phyloP scores from a whole-genome alignment of 2,329 filamentous ascomycete genomes.

The Neopestalotiopsis clavispora region DNA sequence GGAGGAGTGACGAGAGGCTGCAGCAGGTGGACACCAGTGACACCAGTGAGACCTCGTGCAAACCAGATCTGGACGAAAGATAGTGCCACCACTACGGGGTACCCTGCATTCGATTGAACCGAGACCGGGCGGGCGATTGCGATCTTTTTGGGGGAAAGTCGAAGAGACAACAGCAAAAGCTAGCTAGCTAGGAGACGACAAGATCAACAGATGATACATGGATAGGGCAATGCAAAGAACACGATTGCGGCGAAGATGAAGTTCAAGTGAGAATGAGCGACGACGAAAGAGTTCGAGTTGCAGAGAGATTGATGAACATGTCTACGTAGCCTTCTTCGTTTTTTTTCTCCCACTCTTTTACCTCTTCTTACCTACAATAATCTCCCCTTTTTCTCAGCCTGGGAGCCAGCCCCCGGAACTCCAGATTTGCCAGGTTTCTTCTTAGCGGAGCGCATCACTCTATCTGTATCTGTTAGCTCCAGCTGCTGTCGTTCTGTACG shows the following conservation, averaged over 20 bases:
- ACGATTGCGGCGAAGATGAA: conserved; percentile 1
- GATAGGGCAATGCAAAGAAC: background rate
- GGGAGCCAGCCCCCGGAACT: background rate
- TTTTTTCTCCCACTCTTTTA: background rate
- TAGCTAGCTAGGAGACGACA: background rate
- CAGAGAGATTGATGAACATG: background rate
- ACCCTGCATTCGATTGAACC: conserved; percentile 15
- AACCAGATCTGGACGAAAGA: conserved; percentile 10
- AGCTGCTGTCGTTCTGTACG: background rate
- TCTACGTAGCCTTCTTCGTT: conserved; percentile 5
- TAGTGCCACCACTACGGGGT: conserved; percentile 13
- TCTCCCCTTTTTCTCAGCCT: conserved; percentile 11
- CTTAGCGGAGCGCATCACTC: background rate
- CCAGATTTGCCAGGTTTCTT: conserved; percentile 13
- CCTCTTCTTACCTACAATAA: background rate
- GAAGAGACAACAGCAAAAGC: background rate
- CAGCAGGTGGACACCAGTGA: conserved; percentile 17
- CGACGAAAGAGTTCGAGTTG: background rate
- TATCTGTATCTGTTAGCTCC: conserved; percentile 11
- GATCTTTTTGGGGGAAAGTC: conserved; percentile 9
- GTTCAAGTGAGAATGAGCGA: background rate
- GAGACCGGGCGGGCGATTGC: conserved; percentile 2
- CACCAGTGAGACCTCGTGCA: conserved; percentile 16
- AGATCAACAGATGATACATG: conserved; percentile 9
- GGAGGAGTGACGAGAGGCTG: conserved; percentile 17